Percentiles rank a stretch among this genome's conserved stretches.
Evolutionary conservation across 2,329 filamentous ascomycete genomes (phyloP).

Genomic region (Verticillium nonalfalfae): DNA sequence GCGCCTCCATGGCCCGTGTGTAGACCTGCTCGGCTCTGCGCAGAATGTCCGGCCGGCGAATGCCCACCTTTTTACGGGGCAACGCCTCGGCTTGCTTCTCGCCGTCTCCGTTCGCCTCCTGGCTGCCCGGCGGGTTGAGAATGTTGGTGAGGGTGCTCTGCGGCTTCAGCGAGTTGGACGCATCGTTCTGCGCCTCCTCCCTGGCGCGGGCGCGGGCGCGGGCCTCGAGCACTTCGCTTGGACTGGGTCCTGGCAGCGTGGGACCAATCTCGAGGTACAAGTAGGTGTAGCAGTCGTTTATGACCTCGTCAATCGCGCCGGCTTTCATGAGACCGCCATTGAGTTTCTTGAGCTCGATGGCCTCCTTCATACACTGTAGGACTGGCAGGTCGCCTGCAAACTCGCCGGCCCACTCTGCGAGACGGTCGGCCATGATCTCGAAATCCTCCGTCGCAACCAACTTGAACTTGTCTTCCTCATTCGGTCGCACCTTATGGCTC

Average conservation of each 20-base stretch:
- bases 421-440: conserved; percentile 47
- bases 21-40: conserved; percentile 57
- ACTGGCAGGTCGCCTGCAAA: conserved; percentile 28
- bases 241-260: conserved; percentile 45
- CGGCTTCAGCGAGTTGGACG: conserved; percentile 21
- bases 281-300: conserved; percentile 80
- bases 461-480: conserved; percentile 51
- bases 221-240: conserved; percentile 39
- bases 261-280: conserved; percentile 64
- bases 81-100: conserved; percentile 27
- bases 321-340: conserved; percentile 87
- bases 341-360: conserved; percentile 58
- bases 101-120: conserved; percentile 32
- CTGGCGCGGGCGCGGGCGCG: conserved; percentile 28
- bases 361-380: conserved; percentile 50
- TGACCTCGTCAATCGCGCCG: conserved; percentile 82
- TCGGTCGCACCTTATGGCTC: conserved; percentile 36
- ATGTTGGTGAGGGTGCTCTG: conserved; percentile 32
- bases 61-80: conserved; percentile 35
- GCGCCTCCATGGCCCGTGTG: conserved; percentile 40
- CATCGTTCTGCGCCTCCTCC: conserved; percentile 31
- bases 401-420: conserved; percentile 47
- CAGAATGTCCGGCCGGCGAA: conserved; percentile 51
- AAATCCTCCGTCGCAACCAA: conserved; percentile 47
- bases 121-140: conserved; percentile 33